Base-by-base conservation (phyloP, 1,284 basidiomycete genomes). In the Stereum hirsutum region DNA sequence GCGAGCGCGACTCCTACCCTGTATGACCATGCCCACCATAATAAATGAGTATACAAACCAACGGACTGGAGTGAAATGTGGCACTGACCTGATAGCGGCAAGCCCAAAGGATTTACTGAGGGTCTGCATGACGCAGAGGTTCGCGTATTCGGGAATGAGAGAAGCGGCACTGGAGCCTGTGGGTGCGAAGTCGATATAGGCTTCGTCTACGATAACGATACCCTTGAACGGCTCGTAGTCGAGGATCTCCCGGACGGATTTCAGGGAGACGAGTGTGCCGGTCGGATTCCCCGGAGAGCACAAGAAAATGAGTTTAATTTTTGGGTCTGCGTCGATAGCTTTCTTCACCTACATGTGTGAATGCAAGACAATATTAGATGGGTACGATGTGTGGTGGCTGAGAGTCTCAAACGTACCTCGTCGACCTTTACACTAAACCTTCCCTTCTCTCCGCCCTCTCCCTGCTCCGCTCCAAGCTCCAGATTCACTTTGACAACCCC, bases 201-300 rank as follows among this genome's bases (percentile, higher is more conserved):
- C 96, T 63, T 99, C 96, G 57, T 99, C 96, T 3, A 99, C 85
- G 20, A 96, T 74, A 32, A 98, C 83, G 46, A 99, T 77, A 1
- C 96, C 96, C 52, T 83, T 88, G 74, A 89, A 98, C 1, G 71
- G 67, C 4, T 79, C 70, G 61, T 90, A 89, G 25, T 93, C 83
- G 23, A 95, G 69, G 21, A 99, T 63, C n/a, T 73, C 58, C 1
- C 74, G 71, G 42, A 99, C 72, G 5, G 81, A 75, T 14, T 69
- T 56, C 11, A 95, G 74, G 0, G 90, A 74, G 42, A 99, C 81
- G 23, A 87, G 64, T 0, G 94, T 97, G 12, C 94, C 93, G 0
- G 94, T 96, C 0, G 96, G 96, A 59, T 99, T 99, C 3, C 96
- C 96, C 0, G 95, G 96, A 1, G 94, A 98, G 65, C 94, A 98